Conservation (phyloP, 331 rosid genomes). For the Cucumis variabilis region DNA sequence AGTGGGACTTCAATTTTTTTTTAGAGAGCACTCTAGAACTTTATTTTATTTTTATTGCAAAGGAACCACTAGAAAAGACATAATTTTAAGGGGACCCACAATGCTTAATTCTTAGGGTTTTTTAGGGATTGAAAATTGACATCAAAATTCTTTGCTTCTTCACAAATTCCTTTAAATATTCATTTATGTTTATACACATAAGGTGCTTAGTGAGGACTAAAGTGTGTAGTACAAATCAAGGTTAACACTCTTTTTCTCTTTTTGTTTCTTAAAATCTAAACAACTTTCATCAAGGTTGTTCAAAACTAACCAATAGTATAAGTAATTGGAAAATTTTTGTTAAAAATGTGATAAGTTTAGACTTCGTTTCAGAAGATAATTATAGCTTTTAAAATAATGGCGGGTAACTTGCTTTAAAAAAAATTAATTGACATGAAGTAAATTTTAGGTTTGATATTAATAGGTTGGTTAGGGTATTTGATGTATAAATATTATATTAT, state of each 20-base stretch:
- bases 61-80: not conserved
- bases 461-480: too few relatives aligned
- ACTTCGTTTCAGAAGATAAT: too few relatives aligned
- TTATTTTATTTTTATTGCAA: too few relatives aligned
- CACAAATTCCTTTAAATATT: not conserved
- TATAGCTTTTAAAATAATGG: too few relatives aligned
- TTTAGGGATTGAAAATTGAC: not conserved
- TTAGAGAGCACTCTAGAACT: too few relatives aligned
- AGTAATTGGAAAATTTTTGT: too few relatives aligned
- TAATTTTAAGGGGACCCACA: not conserved
- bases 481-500: too few relatives aligned
- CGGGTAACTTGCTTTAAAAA: too few relatives aligned
- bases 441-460: too few relatives aligned
- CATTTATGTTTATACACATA: not conserved
- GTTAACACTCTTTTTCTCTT: not conserved
- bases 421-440: too few relatives aligned
- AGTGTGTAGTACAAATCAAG: not conserved
- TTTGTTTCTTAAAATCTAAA: not conserved
- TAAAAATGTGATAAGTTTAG: not conserved
- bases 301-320: not conserved
- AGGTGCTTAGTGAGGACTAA: not conserved
- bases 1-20: too few relatives aligned
- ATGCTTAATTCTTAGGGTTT: not conserved
- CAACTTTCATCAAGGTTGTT: not conserved
- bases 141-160: not conserved